These are phyloP conservation scores for Aphanomyces astaci DNA, from an alignment of 352 stramenopile species.

Conservation along the genomic window DNA sequence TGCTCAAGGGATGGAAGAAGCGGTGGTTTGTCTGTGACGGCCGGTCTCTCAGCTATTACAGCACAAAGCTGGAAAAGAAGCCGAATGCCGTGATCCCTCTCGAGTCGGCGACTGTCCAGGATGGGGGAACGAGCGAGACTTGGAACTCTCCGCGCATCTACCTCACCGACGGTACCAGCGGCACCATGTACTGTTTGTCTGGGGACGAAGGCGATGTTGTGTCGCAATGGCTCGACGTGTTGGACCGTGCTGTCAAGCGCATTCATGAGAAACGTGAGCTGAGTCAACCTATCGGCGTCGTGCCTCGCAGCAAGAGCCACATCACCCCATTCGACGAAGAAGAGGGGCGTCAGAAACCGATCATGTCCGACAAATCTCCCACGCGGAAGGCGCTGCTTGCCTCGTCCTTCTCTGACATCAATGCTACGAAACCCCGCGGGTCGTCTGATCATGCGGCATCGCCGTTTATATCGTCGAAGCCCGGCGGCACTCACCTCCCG, in stretches of 20 bases:
- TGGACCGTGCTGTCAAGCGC: slow-evolving; percentile 41
- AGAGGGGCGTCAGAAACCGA: slow-evolving; percentile 11
- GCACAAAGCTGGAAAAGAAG: slow-evolving; percentile 66
- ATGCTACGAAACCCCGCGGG: slow-evolving; percentile 24
- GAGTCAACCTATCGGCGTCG: not conserved
- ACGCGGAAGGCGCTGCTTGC: slow-evolving; percentile 21
- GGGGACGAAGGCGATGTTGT: slow-evolving; percentile 62
- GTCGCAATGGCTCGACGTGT: slow-evolving; percentile 60
- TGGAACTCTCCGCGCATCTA: slow-evolving; percentile 83
- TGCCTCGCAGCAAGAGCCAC: slow-evolving; percentile 2
- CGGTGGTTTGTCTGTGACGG: slow-evolving; percentile 46
- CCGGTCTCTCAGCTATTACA: slow-evolving; percentile 76
- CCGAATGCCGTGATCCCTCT: slow-evolving; percentile 76
- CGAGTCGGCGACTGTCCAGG: slow-evolving; percentile 68
- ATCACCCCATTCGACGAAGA: slow-evolving; percentile 20
- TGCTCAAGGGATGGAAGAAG: slow-evolving; percentile 27
- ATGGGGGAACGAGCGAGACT: slow-evolving; percentile 73
- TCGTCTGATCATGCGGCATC: slow-evolving; percentile 27
- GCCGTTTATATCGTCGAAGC: slow-evolving; percentile 10
- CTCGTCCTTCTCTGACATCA: slow-evolving; percentile 29
- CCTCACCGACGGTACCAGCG: slow-evolving; percentile 58
- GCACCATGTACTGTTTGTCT: slow-evolving; percentile 78
- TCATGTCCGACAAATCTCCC: not conserved
- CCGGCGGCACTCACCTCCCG: slow-evolving; percentile 40
- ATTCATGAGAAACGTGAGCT: slow-evolving; percentile 12